These are phyloP conservation scores for Begonia fuchsioides DNA, from an alignment of 306 rosid species.

Conservation along the genomic window DNA sequence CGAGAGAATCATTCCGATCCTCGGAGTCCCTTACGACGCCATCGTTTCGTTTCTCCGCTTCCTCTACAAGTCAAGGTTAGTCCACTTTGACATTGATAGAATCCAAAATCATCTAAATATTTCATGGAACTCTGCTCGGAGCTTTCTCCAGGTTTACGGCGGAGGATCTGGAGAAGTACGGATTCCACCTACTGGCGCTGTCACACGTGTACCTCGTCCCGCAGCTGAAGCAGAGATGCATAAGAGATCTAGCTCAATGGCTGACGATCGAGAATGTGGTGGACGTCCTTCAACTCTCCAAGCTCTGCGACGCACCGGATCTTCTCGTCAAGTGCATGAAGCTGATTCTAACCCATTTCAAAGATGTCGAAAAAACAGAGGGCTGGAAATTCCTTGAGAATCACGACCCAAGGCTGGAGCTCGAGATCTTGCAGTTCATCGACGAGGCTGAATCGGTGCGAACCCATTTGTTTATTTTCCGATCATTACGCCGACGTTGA, in stretches of 20 bases:
- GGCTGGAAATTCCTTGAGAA: slow-evolving; percentile 76
- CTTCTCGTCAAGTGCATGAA: slow-evolving; percentile 71
- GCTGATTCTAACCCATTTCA: slow-evolving; percentile 37
- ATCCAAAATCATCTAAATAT: neutral
- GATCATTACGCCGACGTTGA: neutral
- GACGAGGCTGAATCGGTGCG: slow-evolving; percentile 72
- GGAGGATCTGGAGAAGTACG: slow-evolving; percentile 55
- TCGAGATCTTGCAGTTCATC: slow-evolving; percentile 58
- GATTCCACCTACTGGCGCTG: slow-evolving; percentile 64
- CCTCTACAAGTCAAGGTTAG: slow-evolving; percentile 60
- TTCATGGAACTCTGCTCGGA: neutral
- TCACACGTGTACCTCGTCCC: slow-evolving; percentile 81
- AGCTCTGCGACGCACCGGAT: slow-evolving; percentile 87
- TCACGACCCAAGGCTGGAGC: slow-evolving; percentile 79
- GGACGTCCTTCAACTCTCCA: slow-evolving; percentile 72
- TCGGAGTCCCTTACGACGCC: slow-evolving; percentile 76
- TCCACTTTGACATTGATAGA: neutral
- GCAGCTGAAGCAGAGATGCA: slow-evolving; percentile 58
- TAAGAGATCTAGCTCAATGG: slow-evolving; percentile 37
- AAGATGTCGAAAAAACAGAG: slow-evolving; percentile 57
- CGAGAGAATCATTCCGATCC: slow-evolving; percentile 44
- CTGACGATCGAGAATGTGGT: slow-evolving; percentile 62
- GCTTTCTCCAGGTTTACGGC: slow-evolving; percentile 39
- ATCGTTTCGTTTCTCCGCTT: slow-evolving; percentile 48
- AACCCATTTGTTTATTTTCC: too few species aligned